Evolutionary conservation across 163 green algal genomes (phyloP), one percentile per base, ranked within the genome.

Genomic region (Scenedesmus sp.): DNA sequence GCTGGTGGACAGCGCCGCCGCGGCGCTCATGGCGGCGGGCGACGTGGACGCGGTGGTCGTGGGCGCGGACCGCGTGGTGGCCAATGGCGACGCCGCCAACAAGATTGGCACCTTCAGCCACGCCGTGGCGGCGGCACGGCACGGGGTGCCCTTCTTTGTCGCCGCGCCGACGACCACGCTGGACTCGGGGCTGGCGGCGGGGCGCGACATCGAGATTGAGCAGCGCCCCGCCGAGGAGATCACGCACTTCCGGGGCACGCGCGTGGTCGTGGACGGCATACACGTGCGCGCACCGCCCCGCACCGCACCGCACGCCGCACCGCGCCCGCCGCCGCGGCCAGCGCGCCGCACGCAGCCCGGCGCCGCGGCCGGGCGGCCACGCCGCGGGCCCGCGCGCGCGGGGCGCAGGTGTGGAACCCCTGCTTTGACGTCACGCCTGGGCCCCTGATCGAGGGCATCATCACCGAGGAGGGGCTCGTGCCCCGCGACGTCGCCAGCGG

Each of bases 101-200:
- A 97, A 98, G 87, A 96, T 97, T 51, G 94, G 80, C 65, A 86
- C 70, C 18, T 94, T 92, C 75, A 81, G 72, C 15, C 84, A 94
- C 28, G 88, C 91, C 18, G 81, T 97, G 31, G 78, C 86, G 0
- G 90, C 90, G 7, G 44, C 63, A 31, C 63, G 91, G 57, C 88
- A 93, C 80, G 80, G 87, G 60, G 82, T 99, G 5, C 96, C 96
- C 18, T 99, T 99, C 87, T 99, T 97, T 77, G 85, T 98, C 47
- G 96, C 95, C 2, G 95, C 96, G 0, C 96, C 96, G 11, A 90
- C 89, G 34, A 98, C 93, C 29, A 98, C 96, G 0, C 82, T 99
- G 22, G 96, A 99, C 77, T 73, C 89, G 5, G 66, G 79, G 42
- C 86, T 95, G 56, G 63, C 84, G 22, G 80, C 82, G 4, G 96